Base-by-base conservation (phyloP, 805 yeast genomes). In the Teunomyces stri region DNA sequence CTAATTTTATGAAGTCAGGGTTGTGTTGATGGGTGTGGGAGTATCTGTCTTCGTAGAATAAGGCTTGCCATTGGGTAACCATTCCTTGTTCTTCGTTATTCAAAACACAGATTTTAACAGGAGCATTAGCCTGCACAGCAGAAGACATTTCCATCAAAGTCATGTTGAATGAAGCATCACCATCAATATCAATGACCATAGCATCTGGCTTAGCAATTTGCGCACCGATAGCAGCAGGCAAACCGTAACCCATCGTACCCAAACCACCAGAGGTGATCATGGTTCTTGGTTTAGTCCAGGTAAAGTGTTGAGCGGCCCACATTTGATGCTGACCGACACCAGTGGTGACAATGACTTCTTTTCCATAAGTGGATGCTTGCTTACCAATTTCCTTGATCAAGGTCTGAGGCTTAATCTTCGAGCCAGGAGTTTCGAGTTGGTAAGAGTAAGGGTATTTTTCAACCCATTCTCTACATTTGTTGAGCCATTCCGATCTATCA, bases 271-370 rank as follows among this genome's bases (percentile, higher is more conserved):
- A 89, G n/a, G 98, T 90, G 67, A 92, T 87, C 75, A 94, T 85
- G 43, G 95, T 79, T 69, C 98, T 83, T 60, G 99, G 99, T 53
- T 80, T 73, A 51, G 84, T 85, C 96, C 97, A 92, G 44, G 90
- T 82, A 82, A 87, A 91, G 70, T 90, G 91, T 75, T 94, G 99
- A 25, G 98, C 98, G 33, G 98, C 95, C 99, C 99, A 92, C 99
- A 92, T 92, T 76, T 92, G 99, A 79, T 92, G 99, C 78, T 94
- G 99, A 51, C 99, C 99, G 45, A 94, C 98, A 78, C 99, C 99
- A 31, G 99, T 94, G 45, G 98, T 87, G 58, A 92, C 85, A 59
- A 91, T 81, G 49, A 89, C 90, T 58, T 87, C 91, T 62, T 81
- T 87, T 53, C 75, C 76, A 47, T 79, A 77, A 46, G 74, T 79